Evolutionary conservation across 2,329 filamentous ascomycete species (phyloP), one percentile per base, ranked within the genome.

Genomic region (Raffaelea ambrosiae): DNA sequence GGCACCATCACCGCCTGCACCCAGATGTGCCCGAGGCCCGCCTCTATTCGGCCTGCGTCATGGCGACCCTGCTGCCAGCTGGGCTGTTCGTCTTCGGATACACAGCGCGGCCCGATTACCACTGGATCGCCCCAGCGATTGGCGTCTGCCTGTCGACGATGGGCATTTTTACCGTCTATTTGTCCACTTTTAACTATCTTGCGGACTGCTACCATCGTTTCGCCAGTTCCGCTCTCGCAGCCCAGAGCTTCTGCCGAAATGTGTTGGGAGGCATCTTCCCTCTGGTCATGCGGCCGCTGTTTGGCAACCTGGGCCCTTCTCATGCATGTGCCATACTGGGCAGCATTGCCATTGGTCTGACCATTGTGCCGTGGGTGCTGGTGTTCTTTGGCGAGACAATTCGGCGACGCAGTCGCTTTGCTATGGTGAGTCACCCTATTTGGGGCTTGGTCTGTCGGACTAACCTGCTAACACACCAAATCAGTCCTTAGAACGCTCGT

Each of bases 151-250:
- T 88, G 50, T 83, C 88, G 0, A 91, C 86, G 0, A 86, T 91
- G 71, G 84, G 90, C 23, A 94, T 96, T 54, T 91, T 88, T 63
- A 83, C 80, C 38, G 81, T 96, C 33, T 94, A 94, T 60, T 74
- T 96, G 1, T 84, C 89, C 3, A 86, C 88, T 0, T 95, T 96
- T 69, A 96, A 96, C 61, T 96, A 95, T 57, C 74, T 96, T 2
- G 88, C 89, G 19, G 90, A 96, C 60, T 84, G 83, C 1, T 96
- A 95, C 63, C 84, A 89, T 60, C 73, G 77, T 3, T 95, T 91
- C 58, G 88, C 90, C 0, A 88, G 83, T 36, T 93, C 86, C 1
- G 89, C 90, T 0, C 69, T 95, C 5, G 90, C 90, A 0, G 88
- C 89, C 1, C 88, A 95, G 67, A 85, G 80, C 16, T 94, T 87